A percentile compares a stretch with the other conserved stretches of the same genome.
Evolutionary conservation across 305 asterid genomes (phyloP).

Genomic region (Nicotiana rustica): DNA sequence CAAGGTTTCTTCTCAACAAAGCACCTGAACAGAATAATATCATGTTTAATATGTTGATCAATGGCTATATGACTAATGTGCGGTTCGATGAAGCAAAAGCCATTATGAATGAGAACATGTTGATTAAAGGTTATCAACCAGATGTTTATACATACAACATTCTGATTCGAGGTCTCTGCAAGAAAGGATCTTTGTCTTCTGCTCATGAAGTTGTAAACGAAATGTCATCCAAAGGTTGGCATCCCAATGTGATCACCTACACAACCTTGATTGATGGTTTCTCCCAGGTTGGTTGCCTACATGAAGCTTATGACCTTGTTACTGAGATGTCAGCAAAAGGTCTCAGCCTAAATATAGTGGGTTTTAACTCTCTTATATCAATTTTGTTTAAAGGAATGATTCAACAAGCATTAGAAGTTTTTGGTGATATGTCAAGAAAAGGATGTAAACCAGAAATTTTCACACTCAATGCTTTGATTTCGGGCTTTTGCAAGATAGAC

Average conservation of each 20-base stretch:
- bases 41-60: slow-evolving; percentile 66
- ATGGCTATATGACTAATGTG: slow-evolving; percentile 58
- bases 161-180: slow-evolving; percentile 76
- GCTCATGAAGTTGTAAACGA: slow-evolving; percentile 61
- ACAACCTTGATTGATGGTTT: slow-evolving; percentile 76
- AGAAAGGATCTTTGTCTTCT: slow-evolving; percentile 62
- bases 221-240: slow-evolving; percentile 52
- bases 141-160: slow-evolving; percentile 80
- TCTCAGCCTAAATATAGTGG: slow-evolving; percentile 70
- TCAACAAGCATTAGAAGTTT: slow-evolving; percentile 59
- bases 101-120: slow-evolving; percentile 57
- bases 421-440: slow-evolving; percentile 52
- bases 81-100: slow-evolving; percentile 75
- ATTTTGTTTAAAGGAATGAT: slow-evolving; percentile 71
- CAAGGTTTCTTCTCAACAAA: slow-evolving; percentile 63
- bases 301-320: slow-evolving; percentile 65
- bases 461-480: slow-evolving; percentile 73
- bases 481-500: slow-evolving; percentile 63
- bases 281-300: slow-evolving; percentile 63
- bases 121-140: slow-evolving; percentile 51
- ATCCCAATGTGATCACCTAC: slow-evolving; percentile 73
- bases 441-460: slow-evolving; percentile 77
- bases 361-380: slow-evolving; percentile 77
- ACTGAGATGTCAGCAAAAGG: slow-evolving; percentile 70
- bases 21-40: slow-evolving; percentile 62